Percentiles rank a stretch among this genome's conserved stretches.
phyloP scores from a whole-genome alignment of 768 basidiomycete genomes.

The Suillus spraguei region DNA sequence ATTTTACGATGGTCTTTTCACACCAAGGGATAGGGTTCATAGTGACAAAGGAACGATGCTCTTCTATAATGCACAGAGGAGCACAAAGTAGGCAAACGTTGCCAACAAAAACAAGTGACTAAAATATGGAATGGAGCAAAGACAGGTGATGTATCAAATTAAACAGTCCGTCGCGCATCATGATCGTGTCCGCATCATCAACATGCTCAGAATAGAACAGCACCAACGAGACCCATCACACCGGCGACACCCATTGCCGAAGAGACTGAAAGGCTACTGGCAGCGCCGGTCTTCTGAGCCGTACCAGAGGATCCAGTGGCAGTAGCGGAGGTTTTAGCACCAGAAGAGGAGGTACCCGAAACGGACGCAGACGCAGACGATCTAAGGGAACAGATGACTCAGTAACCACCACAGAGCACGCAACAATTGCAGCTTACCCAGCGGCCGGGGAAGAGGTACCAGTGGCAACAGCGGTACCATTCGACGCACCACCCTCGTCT shows the following conservation, averaged over 20 bases:
- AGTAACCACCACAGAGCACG: not conserved
- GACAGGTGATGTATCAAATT: conserved; percentile 22
- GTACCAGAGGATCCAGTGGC: conserved; percentile 19
- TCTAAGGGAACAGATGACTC: conserved; percentile 12
- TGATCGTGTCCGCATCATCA: conserved; percentile 7
- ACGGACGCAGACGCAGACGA: conserved; percentile 19
- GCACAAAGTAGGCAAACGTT: not conserved
- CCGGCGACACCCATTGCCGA: conserved; percentile 48
- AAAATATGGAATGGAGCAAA: conserved; percentile 3
- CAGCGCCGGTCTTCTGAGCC: conserved; percentile 33
- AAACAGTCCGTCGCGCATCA: conserved; percentile 20
- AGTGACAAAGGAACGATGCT: not conserved
- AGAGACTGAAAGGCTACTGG: conserved; percentile 30
- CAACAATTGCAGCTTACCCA: not conserved
- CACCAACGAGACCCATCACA: conserved; percentile 53
- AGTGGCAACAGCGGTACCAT: conserved; percentile 10
- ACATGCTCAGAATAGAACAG: conserved; percentile 44
- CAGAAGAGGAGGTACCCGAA: conserved; percentile 17
- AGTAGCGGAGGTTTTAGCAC: conserved; percentile 21
- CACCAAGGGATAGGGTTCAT: not conserved
- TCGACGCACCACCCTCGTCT: conserved; percentile 15
- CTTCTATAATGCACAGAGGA: conserved; percentile 4
- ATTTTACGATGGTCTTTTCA: not conserved
- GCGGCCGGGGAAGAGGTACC: conserved; percentile 9
- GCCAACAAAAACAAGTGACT: conserved; percentile 1